Conservation (phyloP, 179 eudicot species). For the Amaranthus tricolor region DNA sequence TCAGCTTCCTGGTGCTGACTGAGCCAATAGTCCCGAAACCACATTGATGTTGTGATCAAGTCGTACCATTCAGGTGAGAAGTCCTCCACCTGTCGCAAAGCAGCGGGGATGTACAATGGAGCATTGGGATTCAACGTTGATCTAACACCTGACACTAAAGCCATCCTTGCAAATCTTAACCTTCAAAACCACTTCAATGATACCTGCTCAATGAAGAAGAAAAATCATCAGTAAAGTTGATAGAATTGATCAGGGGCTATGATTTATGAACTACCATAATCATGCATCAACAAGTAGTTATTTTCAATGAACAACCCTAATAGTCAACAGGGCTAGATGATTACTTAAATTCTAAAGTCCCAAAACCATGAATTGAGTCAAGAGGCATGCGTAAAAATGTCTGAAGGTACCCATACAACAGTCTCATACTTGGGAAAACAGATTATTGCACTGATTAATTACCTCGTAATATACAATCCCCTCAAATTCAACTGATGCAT, state of each 20-base stretch:
- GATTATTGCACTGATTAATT: too few species aligned
- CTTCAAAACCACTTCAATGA: not conserved
- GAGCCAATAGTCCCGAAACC: slow-evolving; percentile 96
- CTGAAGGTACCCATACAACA: too few species aligned
- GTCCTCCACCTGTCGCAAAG: slow-evolving; percentile 76
- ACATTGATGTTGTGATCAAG: slow-evolving; percentile 62
- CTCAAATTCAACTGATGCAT: too few species aligned
- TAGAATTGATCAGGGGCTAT: not conserved
- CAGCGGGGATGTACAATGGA: slow-evolving; percentile 79
- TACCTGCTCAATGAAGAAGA: slow-evolving; percentile 22
- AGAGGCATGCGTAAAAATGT: too few species aligned
- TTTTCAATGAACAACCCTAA: too few species aligned
- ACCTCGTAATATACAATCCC: too few species aligned
- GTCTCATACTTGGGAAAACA: too few species aligned
- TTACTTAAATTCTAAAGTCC: too few species aligned
- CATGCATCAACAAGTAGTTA: not conserved
- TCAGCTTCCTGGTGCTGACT: slow-evolving; percentile 71
- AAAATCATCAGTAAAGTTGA: not conserved
- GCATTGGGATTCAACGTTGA: slow-evolving; percentile 89
- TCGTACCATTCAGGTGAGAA: slow-evolving; percentile 94
- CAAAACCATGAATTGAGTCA: too few species aligned
- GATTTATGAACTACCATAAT: not conserved
- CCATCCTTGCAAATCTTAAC: slow-evolving; percentile 35
- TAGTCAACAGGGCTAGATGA: too few species aligned
- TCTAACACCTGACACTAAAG: slow-evolving; percentile 64